These are phyloP conservation scores for Umbilicus rupestris DNA, from an alignment of 164 flowering plant genomes.

Conservation along the genomic window DNA sequence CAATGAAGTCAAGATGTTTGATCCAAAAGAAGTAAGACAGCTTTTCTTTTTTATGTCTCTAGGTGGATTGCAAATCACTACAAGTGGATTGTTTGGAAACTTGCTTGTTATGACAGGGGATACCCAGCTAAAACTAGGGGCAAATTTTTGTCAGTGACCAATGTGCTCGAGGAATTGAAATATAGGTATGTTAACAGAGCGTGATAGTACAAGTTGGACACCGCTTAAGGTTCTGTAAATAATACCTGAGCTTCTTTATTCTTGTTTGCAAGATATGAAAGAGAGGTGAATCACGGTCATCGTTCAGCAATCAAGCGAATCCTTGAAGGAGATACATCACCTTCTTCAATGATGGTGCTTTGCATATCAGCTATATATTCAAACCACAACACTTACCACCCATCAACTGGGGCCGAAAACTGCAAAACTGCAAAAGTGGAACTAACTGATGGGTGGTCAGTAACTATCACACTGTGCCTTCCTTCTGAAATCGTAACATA, in stretches of 20 bases:
- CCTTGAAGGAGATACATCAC: conserved; percentile 75
- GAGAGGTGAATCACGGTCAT: conserved; percentile 90
- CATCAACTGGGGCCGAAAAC: conserved; percentile 15
- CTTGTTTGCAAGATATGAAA: conserved; percentile 58
- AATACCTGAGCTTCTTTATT: not conserved
- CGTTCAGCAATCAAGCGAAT: conserved; percentile 83
- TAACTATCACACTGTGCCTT: conserved; percentile 10
- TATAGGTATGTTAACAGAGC: conserved; percentile 46
- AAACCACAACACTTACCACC: conserved; percentile 11
- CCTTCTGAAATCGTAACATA: not conserved
- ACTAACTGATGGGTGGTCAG: conserved; percentile 97
- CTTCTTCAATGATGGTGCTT: conserved; percentile 66
- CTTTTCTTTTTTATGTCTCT: conserved; percentile 5
- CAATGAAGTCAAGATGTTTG: not conserved
- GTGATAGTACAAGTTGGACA: not conserved
- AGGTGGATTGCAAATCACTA: conserved; percentile 96
- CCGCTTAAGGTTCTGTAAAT: not conserved
- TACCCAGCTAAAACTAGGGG: conserved; percentile 41
- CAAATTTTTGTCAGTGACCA: conserved; percentile 53
- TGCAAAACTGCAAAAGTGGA: conserved; percentile 38
- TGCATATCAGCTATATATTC: conserved; percentile 63
- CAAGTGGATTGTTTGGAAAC: conserved; percentile 98
- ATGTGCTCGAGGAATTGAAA: conserved; percentile 85
- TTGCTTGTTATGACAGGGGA: conserved; percentile 77
- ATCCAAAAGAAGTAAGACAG: not conserved